Base-by-base conservation (phyloP, 352 stramenopile species). In the Pythium dissotocum region DNA sequence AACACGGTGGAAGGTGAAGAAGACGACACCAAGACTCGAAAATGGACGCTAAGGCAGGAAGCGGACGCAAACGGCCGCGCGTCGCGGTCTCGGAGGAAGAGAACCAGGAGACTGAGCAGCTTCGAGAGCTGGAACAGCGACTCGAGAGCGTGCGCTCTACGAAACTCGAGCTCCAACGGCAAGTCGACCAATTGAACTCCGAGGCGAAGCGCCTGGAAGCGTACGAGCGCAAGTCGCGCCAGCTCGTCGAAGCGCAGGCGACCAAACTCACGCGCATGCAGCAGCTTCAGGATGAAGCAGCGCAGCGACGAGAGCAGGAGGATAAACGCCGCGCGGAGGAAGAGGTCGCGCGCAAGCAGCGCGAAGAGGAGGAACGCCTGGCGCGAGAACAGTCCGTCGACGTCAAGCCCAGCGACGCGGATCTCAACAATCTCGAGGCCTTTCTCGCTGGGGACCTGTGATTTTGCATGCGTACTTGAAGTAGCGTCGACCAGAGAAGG, bases 221-320 rank as follows among this genome's bases (percentile, higher is more conserved):
- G 16, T 36, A 64, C 44, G 62, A 67, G 36, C 56, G 63, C 57
- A 67, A 74, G 58, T 64, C 54, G 13, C 61, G 35, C 52, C 61
- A 63, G 69, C 81, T 63, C 18, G 28, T 52, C 18, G 59, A 63
- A 32, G 42, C 64, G 0, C 42, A 78, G 2, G 42, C 56, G 30
- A 78, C 21, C 26, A 78, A 79, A 46, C 80, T 85, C 18, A 79
- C 73, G 16, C 85, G 85, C 32, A 82, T 93, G 69, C 33, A 89
- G 63, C 73, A 86, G 24, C 71, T 93, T 7, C 85, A 91, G 61
- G 77, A 79, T n/a, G 71, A 87, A 16, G 80, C 86, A 56, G 73
- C 77, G n/a, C 64, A 58, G 58, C 73, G 81, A n/a, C 58, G 70
- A 21, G 63, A 69, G 6, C 59, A 64, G 6, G 71, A 61, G 18